Percentiles rank a stretch among this genome's conserved stretches.
These are phyloP conservation scores for Hypoxylon crocopeplum DNA, from an alignment of 495 filamentous ascomycete species.

Conservation along the genomic window DNA sequence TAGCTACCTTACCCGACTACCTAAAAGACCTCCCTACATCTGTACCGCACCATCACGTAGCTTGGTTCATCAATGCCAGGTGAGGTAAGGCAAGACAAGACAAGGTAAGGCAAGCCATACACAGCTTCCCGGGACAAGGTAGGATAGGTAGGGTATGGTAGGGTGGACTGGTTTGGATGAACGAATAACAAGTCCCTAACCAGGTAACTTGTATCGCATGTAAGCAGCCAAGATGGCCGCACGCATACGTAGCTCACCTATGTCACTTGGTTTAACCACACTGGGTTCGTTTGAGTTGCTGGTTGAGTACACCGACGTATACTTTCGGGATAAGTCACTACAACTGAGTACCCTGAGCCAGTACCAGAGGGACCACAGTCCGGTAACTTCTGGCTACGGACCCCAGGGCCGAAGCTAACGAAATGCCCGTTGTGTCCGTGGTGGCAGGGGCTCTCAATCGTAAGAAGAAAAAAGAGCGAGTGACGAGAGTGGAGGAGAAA, in stretches of 20 bases:
- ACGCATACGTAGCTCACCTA: background rate
- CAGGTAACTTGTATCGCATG: background rate
- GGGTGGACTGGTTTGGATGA: background rate
- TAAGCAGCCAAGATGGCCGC: background rate
- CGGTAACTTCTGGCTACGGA: slow-evolving; percentile 26
- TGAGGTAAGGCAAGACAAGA: slow-evolving; percentile 32
- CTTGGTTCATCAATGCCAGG: slow-evolving; percentile 25
- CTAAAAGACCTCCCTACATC: background rate
- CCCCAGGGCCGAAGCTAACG: slow-evolving; percentile 23
- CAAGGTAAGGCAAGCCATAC: slow-evolving; percentile 24
- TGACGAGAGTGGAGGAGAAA: slow-evolving; percentile 28
- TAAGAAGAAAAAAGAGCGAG: slow-evolving; percentile 13
- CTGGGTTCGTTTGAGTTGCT: no score
- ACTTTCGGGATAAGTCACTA: no score
- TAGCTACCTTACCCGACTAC: background rate
- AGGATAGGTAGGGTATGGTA: slow-evolving; percentile 1
- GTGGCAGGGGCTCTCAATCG: slow-evolving; percentile 5
- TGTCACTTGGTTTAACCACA: slow-evolving; percentile 14
- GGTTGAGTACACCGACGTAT: no score
- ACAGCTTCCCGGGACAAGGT: slow-evolving; percentile 12
- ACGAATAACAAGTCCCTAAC: no score
- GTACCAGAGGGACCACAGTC: slow-evolving; percentile 12
- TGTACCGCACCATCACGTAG: slow-evolving; percentile 21
- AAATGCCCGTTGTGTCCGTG: slow-evolving; percentile 8
- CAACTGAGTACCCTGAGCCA: no score